Evolutionary conservation across 1,284 basidiomycete genomes (phyloP).

Genomic region (Dichomitus squalens): DNA sequence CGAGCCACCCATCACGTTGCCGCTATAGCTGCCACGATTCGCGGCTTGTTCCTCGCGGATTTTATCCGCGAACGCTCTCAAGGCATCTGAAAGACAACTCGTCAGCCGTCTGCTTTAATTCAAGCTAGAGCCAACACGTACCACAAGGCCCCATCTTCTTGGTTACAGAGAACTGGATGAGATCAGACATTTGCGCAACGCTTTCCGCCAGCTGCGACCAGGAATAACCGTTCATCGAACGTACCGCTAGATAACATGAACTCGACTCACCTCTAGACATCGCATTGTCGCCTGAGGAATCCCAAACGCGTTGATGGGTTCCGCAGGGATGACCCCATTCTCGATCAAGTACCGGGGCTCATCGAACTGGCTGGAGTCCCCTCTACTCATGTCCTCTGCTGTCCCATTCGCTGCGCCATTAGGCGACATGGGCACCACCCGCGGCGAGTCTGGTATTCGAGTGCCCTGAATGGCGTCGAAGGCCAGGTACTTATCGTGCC

Average conservation of each 20-base stretch:
- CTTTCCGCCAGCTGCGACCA: slow-evolving; percentile 68
- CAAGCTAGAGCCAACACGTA: slow-evolving; percentile 37
- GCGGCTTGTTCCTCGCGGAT: slow-evolving; percentile 42
- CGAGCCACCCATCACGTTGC: neutral
- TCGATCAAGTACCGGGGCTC: slow-evolving; percentile 61
- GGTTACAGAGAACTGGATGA: slow-evolving; percentile 65
- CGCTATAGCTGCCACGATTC: neutral
- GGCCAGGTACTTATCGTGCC: slow-evolving; percentile 68
- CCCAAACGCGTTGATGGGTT: slow-evolving; percentile 82
- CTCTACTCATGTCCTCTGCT: slow-evolving; percentile 38
- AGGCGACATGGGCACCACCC: slow-evolving; percentile 40
- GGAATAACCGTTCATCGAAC: neutral
- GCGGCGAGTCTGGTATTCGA: slow-evolving; percentile 44
- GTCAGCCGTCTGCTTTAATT: neutral
- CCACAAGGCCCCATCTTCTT: slow-evolving; percentile 61
- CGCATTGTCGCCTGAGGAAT: slow-evolving; percentile 85
- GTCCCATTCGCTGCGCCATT: slow-evolving; percentile 37
- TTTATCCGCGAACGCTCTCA: slow-evolving; percentile 45
- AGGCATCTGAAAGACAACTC: slow-evolving; percentile 37
- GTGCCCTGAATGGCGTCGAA: slow-evolving; percentile 58
- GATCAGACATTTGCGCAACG: slow-evolving; percentile 72
- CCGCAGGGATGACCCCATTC: slow-evolving; percentile 64
- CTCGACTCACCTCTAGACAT: slow-evolving; percentile 71
- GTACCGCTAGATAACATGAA: neutral
- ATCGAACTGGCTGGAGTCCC: slow-evolving; percentile 53